A percentile compares a stretch with the other conserved stretches of the same genome.
Conservation (phyloP, 2,329 filamentous ascomycete genomes). For the Fusarium nurragi region DNA sequence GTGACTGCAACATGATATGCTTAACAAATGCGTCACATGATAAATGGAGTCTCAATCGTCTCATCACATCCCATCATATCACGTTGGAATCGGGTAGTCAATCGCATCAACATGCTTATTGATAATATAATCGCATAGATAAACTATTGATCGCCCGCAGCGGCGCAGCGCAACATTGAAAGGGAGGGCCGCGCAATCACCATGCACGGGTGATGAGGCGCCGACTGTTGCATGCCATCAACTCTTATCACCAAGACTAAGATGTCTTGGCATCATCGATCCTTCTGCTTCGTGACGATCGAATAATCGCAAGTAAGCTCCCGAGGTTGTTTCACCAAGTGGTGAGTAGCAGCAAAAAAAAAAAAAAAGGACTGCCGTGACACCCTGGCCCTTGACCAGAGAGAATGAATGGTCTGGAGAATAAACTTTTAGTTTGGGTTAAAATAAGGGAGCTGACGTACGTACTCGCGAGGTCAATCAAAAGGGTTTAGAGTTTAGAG, state of each 20-base stretch:
- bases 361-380: neutral
- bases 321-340: neutral
- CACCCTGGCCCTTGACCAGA: slow-evolving; percentile 1
- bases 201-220: slow-evolving; percentile 24
- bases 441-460: slow-evolving; percentile 15
- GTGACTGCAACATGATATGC: neutral
- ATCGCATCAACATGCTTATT: neutral
- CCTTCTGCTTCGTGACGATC: slow-evolving; percentile 25
- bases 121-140: neutral
- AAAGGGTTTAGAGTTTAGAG: neutral
- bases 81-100: neutral
- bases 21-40: neutral
- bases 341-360: neutral
- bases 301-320: slow-evolving; percentile 21
- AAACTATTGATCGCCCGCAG: neutral
- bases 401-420: neutral
- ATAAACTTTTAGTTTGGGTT: slow-evolving; percentile 1
- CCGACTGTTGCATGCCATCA: slow-evolving; percentile 19
- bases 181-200: slow-evolving; percentile 37
- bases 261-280: slow-evolving; percentile 18
- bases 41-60: neutral
- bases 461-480: slow-evolving; percentile 1
- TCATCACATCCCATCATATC: neutral
- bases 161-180: neutral
- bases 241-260: neutral